phyloP scores from a whole-genome alignment of 192 early-diverging fungal genomes.

The Thamnidium elegans region DNA sequence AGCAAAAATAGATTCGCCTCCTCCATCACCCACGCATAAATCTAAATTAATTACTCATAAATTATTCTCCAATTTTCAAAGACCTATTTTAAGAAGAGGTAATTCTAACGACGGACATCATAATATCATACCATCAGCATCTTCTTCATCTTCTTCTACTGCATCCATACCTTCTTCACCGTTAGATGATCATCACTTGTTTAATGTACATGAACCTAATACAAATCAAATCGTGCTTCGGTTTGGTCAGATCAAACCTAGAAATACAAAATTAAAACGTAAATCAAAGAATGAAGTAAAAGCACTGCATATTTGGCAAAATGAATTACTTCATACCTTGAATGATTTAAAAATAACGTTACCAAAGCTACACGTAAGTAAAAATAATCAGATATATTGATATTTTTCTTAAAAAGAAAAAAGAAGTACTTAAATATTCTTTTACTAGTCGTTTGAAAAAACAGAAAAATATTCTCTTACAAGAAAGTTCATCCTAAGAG shows the following conservation, averaged over 20 bases:
- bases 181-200: background rate
- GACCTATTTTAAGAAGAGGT: no score
- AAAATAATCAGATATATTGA: no score
- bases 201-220: background rate
- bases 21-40: no score
- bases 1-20: no score
- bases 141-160: background rate
- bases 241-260: slow-evolving; percentile 12
- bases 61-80: no score
- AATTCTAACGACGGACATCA: no score
- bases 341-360: background rate
- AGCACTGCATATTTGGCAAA: slow-evolving; percentile 17
- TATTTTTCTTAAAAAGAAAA: no score
- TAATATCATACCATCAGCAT: no score
- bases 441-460: slow-evolving; percentile 11
- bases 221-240: background rate
- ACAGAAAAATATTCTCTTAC: slow-evolving; percentile 9
- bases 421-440: no score
- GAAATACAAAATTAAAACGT: background rate
- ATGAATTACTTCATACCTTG: slow-evolving; percentile 3
- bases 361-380: no score
- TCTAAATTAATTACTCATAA: no score
- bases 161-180: background rate
- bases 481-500: slow-evolving; percentile 27
- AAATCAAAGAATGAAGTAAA: slow-evolving; percentile 13